A percentile compares a stretch with the other conserved stretches of the same genome.
phyloP scores from a whole-genome alignment of 2,329 filamentous ascomycete species.

The Cordyceps javanica region DNA sequence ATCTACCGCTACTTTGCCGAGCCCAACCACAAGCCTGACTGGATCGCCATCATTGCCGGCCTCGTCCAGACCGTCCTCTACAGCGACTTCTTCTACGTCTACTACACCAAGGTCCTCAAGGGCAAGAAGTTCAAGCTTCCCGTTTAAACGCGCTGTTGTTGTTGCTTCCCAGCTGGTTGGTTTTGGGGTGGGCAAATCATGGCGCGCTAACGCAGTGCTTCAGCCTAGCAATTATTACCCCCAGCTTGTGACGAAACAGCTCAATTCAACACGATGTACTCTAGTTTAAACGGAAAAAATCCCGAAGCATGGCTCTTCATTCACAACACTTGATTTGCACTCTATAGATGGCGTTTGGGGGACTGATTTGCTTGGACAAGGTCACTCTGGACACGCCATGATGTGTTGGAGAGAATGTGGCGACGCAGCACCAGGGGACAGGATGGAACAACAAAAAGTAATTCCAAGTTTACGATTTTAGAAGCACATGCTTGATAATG shows the following conservation, averaged over 20 bases:
- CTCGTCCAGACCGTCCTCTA: constrained; percentile 92
- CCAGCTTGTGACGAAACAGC: not conserved
- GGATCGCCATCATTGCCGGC: constrained; percentile 81
- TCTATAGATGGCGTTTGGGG: constrained; percentile 12
- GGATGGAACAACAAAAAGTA: not conserved
- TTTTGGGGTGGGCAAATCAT: not conserved
- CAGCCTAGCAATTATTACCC: not conserved
- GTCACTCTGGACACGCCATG: constrained; percentile 2
- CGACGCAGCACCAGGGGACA: not conserved
- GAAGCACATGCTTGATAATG: not conserved
- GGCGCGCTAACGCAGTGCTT: not conserved
- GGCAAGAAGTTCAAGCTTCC: constrained; percentile 84
- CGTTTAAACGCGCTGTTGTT: constrained; percentile 48
- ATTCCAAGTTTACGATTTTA: constrained; percentile 9
- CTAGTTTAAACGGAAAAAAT: not conserved
- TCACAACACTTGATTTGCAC: not conserved
- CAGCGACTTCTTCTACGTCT: constrained; percentile 99
- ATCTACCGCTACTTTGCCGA: constrained; percentile 83
- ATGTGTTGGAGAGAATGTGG: not conserved
- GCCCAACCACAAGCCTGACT: constrained; percentile 65
- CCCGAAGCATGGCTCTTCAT: not conserved
- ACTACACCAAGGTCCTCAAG: constrained; percentile 93
- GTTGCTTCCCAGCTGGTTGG: not conserved
- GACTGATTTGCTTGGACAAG: constrained; percentile 1
- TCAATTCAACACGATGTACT: not conserved